Evolutionary conservation across 139 green algal genomes (phyloP).

Genomic region (Desmodesmus armatus): DNA sequence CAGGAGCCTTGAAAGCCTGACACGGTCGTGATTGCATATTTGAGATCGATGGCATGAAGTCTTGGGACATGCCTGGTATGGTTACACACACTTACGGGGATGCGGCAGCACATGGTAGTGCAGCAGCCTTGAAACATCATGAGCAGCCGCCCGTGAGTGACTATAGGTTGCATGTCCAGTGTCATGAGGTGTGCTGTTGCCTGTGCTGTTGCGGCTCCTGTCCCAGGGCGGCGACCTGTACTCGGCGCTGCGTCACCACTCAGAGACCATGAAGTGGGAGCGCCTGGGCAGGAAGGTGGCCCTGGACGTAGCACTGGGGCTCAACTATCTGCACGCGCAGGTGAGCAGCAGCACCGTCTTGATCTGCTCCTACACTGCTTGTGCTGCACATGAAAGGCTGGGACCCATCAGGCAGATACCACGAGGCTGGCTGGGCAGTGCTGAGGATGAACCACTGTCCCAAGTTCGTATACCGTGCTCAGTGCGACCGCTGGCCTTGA

Average conservation of each 20-base stretch:
- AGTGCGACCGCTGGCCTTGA: background rate
- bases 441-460: conserved; percentile 58
- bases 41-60: too few species aligned
- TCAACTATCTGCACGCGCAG: conserved; percentile 80
- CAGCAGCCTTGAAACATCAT: too few species aligned
- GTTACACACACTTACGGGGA: too few species aligned
- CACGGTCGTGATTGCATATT: too few species aligned
- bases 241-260: conserved; percentile 71
- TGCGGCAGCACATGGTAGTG: too few species aligned
- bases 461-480: conserved; percentile 64
- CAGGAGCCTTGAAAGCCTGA: too few species aligned
- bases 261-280: conserved; percentile 73
- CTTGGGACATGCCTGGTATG: too few species aligned
- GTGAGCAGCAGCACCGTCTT: conserved; percentile 8
- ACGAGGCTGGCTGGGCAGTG: background rate
- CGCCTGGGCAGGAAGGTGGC: conserved; percentile 71
- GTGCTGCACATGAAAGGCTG: background rate
- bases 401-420: background rate
- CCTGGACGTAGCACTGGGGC: conserved; percentile 74
- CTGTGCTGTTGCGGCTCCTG: too few species aligned
- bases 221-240: conserved; percentile 79
- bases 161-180: too few species aligned
- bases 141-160: too few species aligned
- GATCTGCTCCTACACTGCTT: background rate
- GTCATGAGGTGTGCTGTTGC: too few species aligned